Evolutionary conservation across 352 stramenopile genomes (phyloP), one percentile per base, ranked within the genome.

Genomic region (Lagenidium sp.): DNA sequence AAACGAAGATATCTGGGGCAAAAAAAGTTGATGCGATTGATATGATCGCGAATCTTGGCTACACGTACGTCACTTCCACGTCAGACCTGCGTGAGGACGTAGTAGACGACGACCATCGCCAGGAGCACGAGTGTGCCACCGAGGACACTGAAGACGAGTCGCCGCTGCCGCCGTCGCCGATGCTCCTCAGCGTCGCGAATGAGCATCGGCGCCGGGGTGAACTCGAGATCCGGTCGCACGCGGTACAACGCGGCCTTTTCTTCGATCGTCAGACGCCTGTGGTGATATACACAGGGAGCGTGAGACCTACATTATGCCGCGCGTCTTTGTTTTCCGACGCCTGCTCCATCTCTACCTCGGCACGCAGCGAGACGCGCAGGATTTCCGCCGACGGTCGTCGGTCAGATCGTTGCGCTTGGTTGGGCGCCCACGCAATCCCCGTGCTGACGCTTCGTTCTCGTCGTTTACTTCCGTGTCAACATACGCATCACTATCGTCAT

Each of bases 41-140:
- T 38, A 37, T n/a, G n/a, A n/a, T n/a, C n/a, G n/a, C n/a, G n/a
- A n/a, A n/a, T n/a, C n/a, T n/a, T n/a, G n/a, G n/a, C n/a, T n/a
- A n/a, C n/a, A n/a, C n/a, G n/a, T n/a, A n/a, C n/a, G n/a, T n/a
- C n/a, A n/a, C n/a, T n/a, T n/a, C n/a, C n/a, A 39, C 13, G 19
- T 42, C 44, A 55, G n/a, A 48, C 53, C 26, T 61, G 53, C 26
- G 30, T 61, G 31, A 85, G 65, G 53, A 85, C 57, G 54, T 86
- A 89, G 66, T 85, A 89, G 47, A 83, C 81, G 36, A 89, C 68
- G 32, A 86, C 57, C 53, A 89, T 63, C 63, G 85, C 80, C 50
- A 86, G 50, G 35, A 85, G 40, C 32, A 85, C 55, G 44, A 89
- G 68, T 39, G 67, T 68, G 34, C 70, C 68, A 32, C 65, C 73